These are phyloP conservation scores for Funneliformis caledonium DNA, from an alignment of 371 early-diverging fungal species.

Conservation along the genomic window DNA sequence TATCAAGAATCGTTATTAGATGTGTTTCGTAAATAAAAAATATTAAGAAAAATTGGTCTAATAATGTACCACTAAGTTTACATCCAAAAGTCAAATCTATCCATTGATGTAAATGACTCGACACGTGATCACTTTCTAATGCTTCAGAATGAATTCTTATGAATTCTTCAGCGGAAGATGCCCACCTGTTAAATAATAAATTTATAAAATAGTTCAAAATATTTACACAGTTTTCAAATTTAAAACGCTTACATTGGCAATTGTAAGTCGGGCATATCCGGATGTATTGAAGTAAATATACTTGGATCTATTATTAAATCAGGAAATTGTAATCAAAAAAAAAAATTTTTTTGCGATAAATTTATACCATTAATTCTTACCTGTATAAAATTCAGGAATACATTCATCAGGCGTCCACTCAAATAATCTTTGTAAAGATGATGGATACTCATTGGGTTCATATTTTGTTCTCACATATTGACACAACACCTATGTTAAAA, in stretches of 20 bases:
- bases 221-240: neutral
- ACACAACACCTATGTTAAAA: constrained; percentile 53
- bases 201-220: neutral
- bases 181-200: constrained; percentile 54
- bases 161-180: constrained; percentile 66
- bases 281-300: constrained; percentile 69
- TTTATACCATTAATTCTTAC: constrained; percentile 33
- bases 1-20: constrained; percentile 44
- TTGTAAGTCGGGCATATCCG: constrained; percentile 72
- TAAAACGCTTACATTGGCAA: constrained; percentile 51
- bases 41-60: too few species aligned
- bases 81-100: constrained; percentile 84
- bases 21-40: neutral
- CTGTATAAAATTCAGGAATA: constrained; percentile 75
- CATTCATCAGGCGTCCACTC: constrained; percentile 81
- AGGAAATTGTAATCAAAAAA: neutral
- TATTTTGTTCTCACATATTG: constrained; percentile 75
- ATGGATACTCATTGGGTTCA: constrained; percentile 74
- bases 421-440: constrained; percentile 64
- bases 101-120: constrained; percentile 74
- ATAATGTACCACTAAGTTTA: constrained; percentile 61
- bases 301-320: constrained; percentile 49
- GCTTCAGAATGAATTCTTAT: constrained; percentile 65
- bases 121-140: constrained; percentile 81
- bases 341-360: neutral